Evolutionary conservation across 805 yeast species (phyloP).

Genomic region (Suhomyces prunicola): DNA sequence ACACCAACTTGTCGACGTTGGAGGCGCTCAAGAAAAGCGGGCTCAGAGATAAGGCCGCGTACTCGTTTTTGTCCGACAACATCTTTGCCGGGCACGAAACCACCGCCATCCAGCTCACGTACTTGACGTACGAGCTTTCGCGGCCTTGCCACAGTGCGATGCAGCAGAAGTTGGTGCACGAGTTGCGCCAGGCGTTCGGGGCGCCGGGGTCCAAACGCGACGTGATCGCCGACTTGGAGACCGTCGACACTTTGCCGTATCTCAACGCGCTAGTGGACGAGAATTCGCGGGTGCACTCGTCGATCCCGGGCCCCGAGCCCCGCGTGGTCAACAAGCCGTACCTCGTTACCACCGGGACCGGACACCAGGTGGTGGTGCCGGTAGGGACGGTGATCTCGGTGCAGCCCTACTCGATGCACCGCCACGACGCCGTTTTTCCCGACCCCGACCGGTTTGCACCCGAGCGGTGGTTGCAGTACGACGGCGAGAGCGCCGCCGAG

Average conservation of each 20-base stretch:
- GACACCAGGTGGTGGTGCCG: conserved; percentile 36
- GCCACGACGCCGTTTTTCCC: conserved; percentile 48
- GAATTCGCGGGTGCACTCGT: conserved; percentile 58
- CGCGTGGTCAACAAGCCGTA: conserved; percentile 40
- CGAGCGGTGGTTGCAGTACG: conserved; percentile 55
- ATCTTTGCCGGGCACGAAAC: conserved; percentile 79
- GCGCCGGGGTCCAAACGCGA: conserved; percentile 16
- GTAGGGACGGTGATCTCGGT: conserved; percentile 54
- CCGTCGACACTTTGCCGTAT: conserved; percentile 53
- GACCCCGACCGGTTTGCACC: conserved; percentile 54
- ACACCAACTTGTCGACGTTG: conserved; percentile 28
- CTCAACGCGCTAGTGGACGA: conserved; percentile 64
- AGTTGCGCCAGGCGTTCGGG: conserved; percentile 40
- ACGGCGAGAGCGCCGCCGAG: conserved; percentile 28
- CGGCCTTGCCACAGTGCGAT: conserved; percentile 42
- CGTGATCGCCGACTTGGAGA: conserved; percentile 29
- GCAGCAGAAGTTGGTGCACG: conserved; percentile 48
- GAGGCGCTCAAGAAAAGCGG: conserved; percentile 34
- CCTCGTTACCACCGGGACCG: conserved; percentile 21
- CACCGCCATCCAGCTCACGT: conserved; percentile 60
- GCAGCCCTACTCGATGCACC: conserved; percentile 66
- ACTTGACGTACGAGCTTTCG: conserved; percentile 56
- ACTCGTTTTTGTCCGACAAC: conserved; percentile 52
- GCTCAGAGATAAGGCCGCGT: conserved; percentile 30
- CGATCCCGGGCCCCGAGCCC: conserved; percentile 76